Evolutionary conservation across 2,329 filamentous ascomycete species (phyloP).

Genomic region (Aureobasidium zeae): DNA sequence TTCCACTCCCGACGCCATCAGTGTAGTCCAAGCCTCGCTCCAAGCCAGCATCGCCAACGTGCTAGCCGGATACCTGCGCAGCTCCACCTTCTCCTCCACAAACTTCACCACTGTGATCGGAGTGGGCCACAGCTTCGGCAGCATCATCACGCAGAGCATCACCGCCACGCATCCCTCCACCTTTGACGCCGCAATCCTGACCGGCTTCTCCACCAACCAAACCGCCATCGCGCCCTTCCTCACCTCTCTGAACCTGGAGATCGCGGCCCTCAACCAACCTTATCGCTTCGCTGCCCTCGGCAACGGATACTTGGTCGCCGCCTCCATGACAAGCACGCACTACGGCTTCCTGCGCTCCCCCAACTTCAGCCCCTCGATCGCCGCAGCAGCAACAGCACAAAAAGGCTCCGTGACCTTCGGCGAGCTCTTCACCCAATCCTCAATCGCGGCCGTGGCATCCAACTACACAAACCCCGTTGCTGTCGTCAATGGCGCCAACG

Average conservation of each 20-base stretch:
- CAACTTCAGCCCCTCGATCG: constrained; percentile 24
- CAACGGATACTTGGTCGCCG: constrained; percentile 25
- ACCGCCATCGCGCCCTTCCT: constrained; percentile 22
- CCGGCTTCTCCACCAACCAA: constrained; percentile 28
- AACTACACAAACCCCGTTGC: constrained; percentile 24
- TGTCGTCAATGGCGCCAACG: constrained; percentile 25
- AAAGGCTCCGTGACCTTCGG: constrained; percentile 27
- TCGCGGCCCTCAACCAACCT: constrained; percentile 24
- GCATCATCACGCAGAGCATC: constrained; percentile 41
- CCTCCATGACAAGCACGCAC: constrained; percentile 22
- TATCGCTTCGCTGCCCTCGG: constrained; percentile 24
- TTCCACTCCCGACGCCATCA: constrained; percentile 31
- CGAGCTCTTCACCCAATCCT: constrained; percentile 24
- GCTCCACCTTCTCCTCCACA: constrained; percentile 23
- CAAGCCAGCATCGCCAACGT: constrained; percentile 31
- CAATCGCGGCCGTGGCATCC: constrained; percentile 16
- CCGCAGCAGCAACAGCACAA: constrained; percentile 23
- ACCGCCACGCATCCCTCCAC: constrained; percentile 43
- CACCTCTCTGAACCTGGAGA: constrained; percentile 23
- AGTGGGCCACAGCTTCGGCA: constrained; percentile 31
- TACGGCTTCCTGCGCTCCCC: constrained; percentile 27
- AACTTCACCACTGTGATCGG: constrained; percentile 31
- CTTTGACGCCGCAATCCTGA: constrained; percentile 36
- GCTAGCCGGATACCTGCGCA: constrained; percentile 27
- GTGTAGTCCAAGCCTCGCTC: constrained; percentile 31